Evolutionary conservation across 1,284 basidiomycete genomes (phyloP), one percentile per base, ranked within the genome.

Genomic region (Leccinum pallidistipes): DNA sequence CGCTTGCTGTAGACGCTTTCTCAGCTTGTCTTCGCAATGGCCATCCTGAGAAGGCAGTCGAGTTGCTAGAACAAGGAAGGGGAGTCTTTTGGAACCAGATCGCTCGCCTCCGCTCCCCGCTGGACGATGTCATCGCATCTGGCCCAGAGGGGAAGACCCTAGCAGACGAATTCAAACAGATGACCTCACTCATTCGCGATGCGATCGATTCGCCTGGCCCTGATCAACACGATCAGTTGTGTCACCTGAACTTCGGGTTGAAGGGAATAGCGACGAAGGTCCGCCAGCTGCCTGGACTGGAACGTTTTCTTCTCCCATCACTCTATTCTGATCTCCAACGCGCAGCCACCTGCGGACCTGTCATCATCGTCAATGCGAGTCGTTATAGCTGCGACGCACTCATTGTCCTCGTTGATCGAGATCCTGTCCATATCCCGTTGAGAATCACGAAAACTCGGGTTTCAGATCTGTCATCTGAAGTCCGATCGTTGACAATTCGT

Each of bases 271-370:
- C 29, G 3, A 5, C 10, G 10, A 21, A 54, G 16, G 43, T 53
- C n/a, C 50, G 50, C n/a, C 8, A 38, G 24, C 18, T 54, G 18
- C 50, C 50, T 14, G 50, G 36, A 10, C 29, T 55, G 3, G 27
- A 27, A 8, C 36, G n/a, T n/a, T 58, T 58, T 4, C 54, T 71
- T 24, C 57, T 58, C 10, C 51, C 31, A 11, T 32, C 29, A 11
- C 16, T 18, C 51, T 53, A 29, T 18, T 32, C 51, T 12, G 51
- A 36, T 53, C n/a, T 24, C 27, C 31, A 9, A 21, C 21, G 21
- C 16, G 12, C 29, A 21, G 24, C 51, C 12, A 31, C 5, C 5
- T 16, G 29, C 24, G 57, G 57, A n/a, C 57, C 18, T 45, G 52
- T 55, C 32, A 24, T 59, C 31, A 55, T 59, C 31, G 31, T 58